Evolutionary conservation across 768 basidiomycete genomes (phyloP), one percentile per base, ranked within the genome.

Genomic region (Cyathus striatus): DNA sequence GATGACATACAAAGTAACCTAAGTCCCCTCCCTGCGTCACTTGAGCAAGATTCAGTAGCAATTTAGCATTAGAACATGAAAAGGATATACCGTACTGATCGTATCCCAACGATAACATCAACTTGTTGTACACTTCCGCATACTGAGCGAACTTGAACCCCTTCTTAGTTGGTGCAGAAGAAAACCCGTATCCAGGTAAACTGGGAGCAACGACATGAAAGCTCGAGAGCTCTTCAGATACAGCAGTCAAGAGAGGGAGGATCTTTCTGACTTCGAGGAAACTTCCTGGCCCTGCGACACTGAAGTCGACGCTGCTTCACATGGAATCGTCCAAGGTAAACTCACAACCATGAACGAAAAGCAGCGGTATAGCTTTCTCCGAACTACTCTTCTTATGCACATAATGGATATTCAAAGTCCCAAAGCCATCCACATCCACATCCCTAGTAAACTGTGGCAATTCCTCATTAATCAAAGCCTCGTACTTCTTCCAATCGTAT

Each of bases 131-230:
- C 34, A 75, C 81, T 61, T 83, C 77, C 1, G 79, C 79, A 38
- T 72, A 78, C 43, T 82, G 76, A 1, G 53, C 25, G 1, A 59
- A 23, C 3, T 45, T 49, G 42, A 82, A 81, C 2, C 76, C 79
- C 49, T 64, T 65, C 50, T 73, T 77, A 27, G 51, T 66, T 3
- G 76, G 71, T 1, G 69, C 75, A 10, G 76, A 66, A 0, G 81
- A 82, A 55, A 83, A 83, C 0, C 79, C 83, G 58, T 58, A 84
- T 0, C 78, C 79, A 10, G 83, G 82, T 2, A 84, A 49, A 49
- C 79, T 75, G 7, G 73, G 48, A 0, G 74, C 76, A 1, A 86
- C 79, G 17, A 84, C 78, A 44, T 84, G 82, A 51, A 83, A 82
- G 23, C 67, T 70, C 1, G 78, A 79, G 27, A 73, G 63, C 0